Evolutionary conservation across 352 stramenopile genomes (phyloP).

Genomic region (Plasmopara halstedii): DNA sequence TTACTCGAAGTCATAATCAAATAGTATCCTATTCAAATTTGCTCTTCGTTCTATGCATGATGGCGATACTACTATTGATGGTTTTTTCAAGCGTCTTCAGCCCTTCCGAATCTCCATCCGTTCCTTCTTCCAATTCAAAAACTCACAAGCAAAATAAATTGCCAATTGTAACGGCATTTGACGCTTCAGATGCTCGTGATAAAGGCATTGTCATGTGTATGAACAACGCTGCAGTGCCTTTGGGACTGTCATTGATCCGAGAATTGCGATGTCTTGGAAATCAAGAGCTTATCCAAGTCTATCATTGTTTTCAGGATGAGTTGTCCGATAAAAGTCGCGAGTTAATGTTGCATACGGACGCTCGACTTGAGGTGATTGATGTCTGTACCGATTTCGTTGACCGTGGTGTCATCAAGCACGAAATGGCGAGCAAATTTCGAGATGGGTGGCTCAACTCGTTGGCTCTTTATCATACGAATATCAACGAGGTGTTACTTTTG

Average conservation of each 20-base stretch:
- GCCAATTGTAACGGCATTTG: no score
- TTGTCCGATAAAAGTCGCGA: slow-evolving; percentile 19
- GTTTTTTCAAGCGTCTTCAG: no score
- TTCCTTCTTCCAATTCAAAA: no score
- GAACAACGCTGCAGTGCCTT: slow-evolving; percentile 26
- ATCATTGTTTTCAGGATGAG: slow-evolving; percentile 37
- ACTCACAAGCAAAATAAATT: no score
- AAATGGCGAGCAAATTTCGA: slow-evolving; percentile 21
- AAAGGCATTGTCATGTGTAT: slow-evolving; percentile 36
- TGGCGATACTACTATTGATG: no score
- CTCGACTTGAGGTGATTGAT: slow-evolving; percentile 35
- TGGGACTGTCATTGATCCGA: slow-evolving; percentile 36
- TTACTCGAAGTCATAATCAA: no score
- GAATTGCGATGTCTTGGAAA: slow-evolving; percentile 42
- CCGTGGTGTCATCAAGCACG: slow-evolving; percentile 1
- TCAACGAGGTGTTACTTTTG: slow-evolving; percentile 37
- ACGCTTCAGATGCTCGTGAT: slow-evolving; percentile 8
- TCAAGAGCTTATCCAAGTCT: slow-evolving; percentile 39
- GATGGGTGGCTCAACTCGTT: slow-evolving; percentile 60
- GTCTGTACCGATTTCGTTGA: slow-evolving; percentile 25
- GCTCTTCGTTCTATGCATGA: no score
- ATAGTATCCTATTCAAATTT: no score
- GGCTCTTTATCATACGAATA: slow-evolving; percentile 37
- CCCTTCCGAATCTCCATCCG: no score
- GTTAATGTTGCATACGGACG: slow-evolving; percentile 7